Evolutionary conservation across 169 alveolate genomes (phyloP), one percentile per base, ranked within the genome.

Genomic region (Hepatocystis sp.): DNA sequence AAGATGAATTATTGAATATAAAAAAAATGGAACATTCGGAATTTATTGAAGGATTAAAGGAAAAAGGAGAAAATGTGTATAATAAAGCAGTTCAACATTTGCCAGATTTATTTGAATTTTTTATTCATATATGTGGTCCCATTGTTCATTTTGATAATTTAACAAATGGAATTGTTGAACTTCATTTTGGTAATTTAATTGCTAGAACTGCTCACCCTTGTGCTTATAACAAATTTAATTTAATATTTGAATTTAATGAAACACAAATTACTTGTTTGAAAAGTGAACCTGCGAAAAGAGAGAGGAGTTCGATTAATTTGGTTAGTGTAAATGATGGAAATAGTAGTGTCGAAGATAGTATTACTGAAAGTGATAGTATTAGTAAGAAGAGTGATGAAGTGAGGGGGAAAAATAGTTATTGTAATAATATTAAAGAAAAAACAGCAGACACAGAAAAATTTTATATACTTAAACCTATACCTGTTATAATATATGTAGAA

Each of bases 171-270:
- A 85, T 91, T 23, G 93, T 93, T 7, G 93, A 93, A 19, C 36
- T 93, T 13, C 95, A 93, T 78, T 81, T 93, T 40, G 97, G 97
- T 21, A 94, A 93, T 32, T 91, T 92, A 15, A 63, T 91, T 10
- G 90, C 93, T 25, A 85, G 78, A 66, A 84, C 96, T 11, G 93
- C 91, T 63, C 92, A 91, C 27, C 86, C 95, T 11, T 94, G 97
- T 36, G 88, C 91, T 10, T 86, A 91, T 30, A 88, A 89, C 34
- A 84, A 90, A 15, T 47, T 92, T 84, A 66, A 91, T 13, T 92
- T 94, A 3, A 90, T 93, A 8, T 53, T 94, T 49, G 96, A 94
- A 86, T 85, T 94, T 47, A 93, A 91, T 78, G 96, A 94, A 63
- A 94, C 97, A 49, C 95, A 93, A 64, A 56, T 94, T 51, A 91